Evolutionary conservation across 192 early-diverging fungal genomes (phyloP).

Genomic region (Coemansia sp.): DNA sequence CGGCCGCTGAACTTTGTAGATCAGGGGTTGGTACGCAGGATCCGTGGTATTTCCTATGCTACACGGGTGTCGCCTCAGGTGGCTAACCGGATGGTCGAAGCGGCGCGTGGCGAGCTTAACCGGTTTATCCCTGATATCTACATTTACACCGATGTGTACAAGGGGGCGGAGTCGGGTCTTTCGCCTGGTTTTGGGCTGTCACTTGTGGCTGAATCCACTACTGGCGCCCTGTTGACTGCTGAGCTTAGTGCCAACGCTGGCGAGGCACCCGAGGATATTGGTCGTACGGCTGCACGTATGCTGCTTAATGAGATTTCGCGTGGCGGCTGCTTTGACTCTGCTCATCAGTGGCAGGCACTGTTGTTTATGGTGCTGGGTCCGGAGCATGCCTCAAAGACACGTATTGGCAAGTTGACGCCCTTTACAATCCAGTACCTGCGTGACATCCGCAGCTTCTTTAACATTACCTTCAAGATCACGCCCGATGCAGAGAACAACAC

Average conservation of each 20-base stretch:
- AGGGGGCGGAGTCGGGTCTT: constrained; percentile 89
- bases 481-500: constrained; percentile 67
- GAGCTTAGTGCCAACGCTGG: constrained; percentile 78
- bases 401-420: constrained; percentile 78
- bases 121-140: constrained; percentile 96
- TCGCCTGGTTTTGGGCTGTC: constrained; percentile 91
- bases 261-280: constrained; percentile 90
- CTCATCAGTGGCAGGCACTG: constrained; percentile 82
- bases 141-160: constrained; percentile 96
- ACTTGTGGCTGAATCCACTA: constrained; percentile 90
- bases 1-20: constrained; percentile 81
- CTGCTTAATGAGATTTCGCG: constrained; percentile 82
- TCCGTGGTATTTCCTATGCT: constrained; percentile 92
- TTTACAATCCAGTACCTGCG: constrained; percentile 93
- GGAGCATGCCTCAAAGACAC: constrained; percentile 90
- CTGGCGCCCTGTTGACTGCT: constrained; percentile 75
- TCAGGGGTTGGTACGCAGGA: constrained; percentile 81
- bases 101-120: constrained; percentile 81
- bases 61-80: constrained; percentile 92
- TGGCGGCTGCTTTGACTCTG: constrained; percentile 87
- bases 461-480: constrained; percentile 88
- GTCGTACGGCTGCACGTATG: constrained; percentile 66
- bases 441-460: constrained; percentile 87
- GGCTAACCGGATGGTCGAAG: constrained; percentile 89
- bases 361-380: constrained; percentile 84